A percentile compares a stretch with the other conserved stretches of the same genome.
Conservation (phyloP, 305 asterid genomes). For the Solanum aculeatissimum region DNA sequence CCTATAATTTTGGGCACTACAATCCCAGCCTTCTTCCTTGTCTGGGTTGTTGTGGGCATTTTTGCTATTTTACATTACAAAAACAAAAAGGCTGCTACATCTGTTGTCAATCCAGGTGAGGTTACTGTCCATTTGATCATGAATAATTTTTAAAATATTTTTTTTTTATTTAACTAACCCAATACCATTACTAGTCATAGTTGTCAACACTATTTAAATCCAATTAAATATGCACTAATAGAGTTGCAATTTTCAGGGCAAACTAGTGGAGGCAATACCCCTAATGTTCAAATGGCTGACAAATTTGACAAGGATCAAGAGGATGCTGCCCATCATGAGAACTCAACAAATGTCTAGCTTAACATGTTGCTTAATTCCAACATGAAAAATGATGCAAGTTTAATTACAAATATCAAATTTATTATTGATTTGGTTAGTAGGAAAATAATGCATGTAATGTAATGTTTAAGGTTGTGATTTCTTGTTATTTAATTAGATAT, state of each 20-base stretch:
- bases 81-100: background rate
- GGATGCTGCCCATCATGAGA: background rate
- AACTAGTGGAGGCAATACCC: background rate
- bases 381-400: background rate
- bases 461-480: background rate
- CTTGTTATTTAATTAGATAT: background rate
- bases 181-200: too few species aligned
- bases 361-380: background rate
- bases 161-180: too few species aligned
- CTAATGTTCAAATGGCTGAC: background rate
- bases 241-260: background rate
- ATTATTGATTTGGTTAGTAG: background rate
- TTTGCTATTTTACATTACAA: constrained; percentile 1
- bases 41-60: constrained; percentile 20
- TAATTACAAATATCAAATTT: background rate
- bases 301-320: background rate
- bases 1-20: constrained; percentile 18
- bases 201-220: too few species aligned
- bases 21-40: constrained; percentile 16
- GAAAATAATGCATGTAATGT: background rate
- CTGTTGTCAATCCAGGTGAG: background rate
- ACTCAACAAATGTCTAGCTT: background rate
- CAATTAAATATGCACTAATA: background rate
- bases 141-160: too few species aligned
- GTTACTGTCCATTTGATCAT: background rate